Evolutionary conservation across 2,329 filamentous ascomycete genomes (phyloP), one percentile per base, ranked within the genome.

Genomic region (Diaporthe sp.): DNA sequence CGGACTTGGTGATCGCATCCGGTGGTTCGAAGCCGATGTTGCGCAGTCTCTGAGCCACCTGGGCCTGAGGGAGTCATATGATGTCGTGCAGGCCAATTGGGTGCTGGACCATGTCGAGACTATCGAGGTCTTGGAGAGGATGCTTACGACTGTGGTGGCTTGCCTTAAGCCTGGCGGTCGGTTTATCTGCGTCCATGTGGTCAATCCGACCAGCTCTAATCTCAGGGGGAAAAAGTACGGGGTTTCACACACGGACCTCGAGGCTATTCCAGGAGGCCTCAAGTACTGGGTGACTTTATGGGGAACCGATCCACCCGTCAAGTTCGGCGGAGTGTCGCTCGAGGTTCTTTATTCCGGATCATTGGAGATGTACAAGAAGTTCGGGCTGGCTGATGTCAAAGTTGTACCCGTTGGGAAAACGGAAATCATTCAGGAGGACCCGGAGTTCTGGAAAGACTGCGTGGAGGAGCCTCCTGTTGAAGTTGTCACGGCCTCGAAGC

Each of bases 71-170:
- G 61, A 55, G 1, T 51, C 55, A 9, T 79, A 78, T 51, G 77
- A 78, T 47, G 25, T 78, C 17, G 76, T 78, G 32, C 70, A 77
- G 70, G 77, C 70, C 8, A 75, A 75, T 56, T 77, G 77, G 75
- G 35, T 77, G 9, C 76, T 78, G 47, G 75, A 75, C 63, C 75
- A 77, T 51, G 77, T 73, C 27, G 55, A 61, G 12, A 61, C 27
- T n/a, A 13, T 53, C 2, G 72, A 56, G 17, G 55, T 44, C 55
- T 56, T 76, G 32, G 76, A 78, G 47, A 72, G n/a, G 30, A 78
- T 78, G 73, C 76, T 75, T 50, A 58, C 55, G 32, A 79, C 77
- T 68, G 61, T 56, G 7, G 51, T 39, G 7, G 19, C 42, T 1
- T 73, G 73, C 19, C 58, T 79, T 22, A 76, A 74, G 58, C 76